These are phyloP conservation scores for Hypoxylon crocopeplum DNA, from an alignment of 495 filamentous ascomycete genomes.

Conservation along the genomic window DNA sequence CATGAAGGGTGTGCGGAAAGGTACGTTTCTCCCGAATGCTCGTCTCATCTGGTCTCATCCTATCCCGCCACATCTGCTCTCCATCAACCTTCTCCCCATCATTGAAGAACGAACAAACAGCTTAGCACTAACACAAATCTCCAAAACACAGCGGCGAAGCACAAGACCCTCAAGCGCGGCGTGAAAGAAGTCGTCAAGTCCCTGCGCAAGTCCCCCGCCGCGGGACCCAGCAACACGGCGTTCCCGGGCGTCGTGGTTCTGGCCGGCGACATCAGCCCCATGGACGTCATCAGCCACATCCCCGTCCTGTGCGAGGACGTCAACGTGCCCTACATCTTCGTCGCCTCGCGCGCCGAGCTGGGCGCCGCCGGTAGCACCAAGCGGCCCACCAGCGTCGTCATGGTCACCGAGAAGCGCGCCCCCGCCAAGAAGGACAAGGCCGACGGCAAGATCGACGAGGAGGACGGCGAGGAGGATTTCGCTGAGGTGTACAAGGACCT, in stretches of 20 bases:
- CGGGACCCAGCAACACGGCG: slow-evolving; percentile 55
- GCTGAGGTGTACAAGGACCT: slow-evolving; percentile 74
- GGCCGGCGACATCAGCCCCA: slow-evolving; percentile 94
- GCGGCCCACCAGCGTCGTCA: slow-evolving; percentile 91
- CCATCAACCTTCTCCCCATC: slow-evolving; percentile 1
- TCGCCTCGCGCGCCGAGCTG: slow-evolving; percentile 84
- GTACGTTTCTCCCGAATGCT: slow-evolving; percentile 55
- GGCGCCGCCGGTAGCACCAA: slow-evolving; percentile 91
- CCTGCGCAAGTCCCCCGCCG: slow-evolving; percentile 83
- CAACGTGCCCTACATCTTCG: slow-evolving; percentile 91
- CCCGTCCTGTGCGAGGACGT: slow-evolving; percentile 98
- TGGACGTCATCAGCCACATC: slow-evolving; percentile 97
- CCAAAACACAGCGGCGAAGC: slow-evolving; percentile 74
- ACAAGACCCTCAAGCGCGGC: slow-evolving; percentile 92
- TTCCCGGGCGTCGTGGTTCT: slow-evolving; percentile 83
- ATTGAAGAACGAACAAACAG: not conserved
- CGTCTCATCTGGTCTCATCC: no score
- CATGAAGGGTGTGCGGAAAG: slow-evolving; percentile 90
- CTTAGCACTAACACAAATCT: slow-evolving; percentile 24
- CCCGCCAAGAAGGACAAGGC: slow-evolving; percentile 55
- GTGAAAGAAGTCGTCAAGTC: slow-evolving; percentile 99
- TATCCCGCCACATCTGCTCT: not conserved
- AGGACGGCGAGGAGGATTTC: slow-evolving; percentile 66
- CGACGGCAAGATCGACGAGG: slow-evolving; percentile 51
- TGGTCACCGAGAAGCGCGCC: slow-evolving; percentile 69